Evolutionary conservation across 2,329 filamentous ascomycete species (phyloP), one percentile per base, ranked within the genome.

Genomic region (Purpureocillium lavendulum): DNA sequence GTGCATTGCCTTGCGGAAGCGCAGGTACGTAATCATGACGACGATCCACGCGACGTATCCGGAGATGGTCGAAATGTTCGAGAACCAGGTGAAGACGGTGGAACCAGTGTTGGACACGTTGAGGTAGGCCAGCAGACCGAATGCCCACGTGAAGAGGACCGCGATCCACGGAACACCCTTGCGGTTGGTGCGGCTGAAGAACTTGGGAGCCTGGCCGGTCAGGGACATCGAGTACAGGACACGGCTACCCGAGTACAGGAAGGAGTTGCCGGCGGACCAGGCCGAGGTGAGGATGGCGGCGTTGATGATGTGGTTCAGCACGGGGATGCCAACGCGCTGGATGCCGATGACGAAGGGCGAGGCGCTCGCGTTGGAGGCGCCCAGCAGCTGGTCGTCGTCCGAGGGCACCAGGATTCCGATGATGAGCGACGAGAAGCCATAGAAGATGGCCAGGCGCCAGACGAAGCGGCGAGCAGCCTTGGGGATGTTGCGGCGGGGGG

Each of bases 291-390:
- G 64, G 49, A 85, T 75, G 15, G 75, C 77, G 28, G 71, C 80
- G 53, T 86, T 85, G 63, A 85, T 80, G 48, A 84, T 69, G 44
- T 74, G 75, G 49, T 81, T 75, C 2, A 86, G 69, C 1, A 69
- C 72, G 2, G 64, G 60, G 49, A 89, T 86, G 10, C 75, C 70
- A 5, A 82, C 70, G 16, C 73, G 66, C 54, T 79, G 70, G 61
- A 87, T 86, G 26, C 82, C 81, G 47, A 80, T 74, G 37, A 80
- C 76, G 58, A 80, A 77, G 1, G 80, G 80, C 26, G 74, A 80
- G 2, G 77, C 73, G 8, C 69, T 71, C 8, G 77, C 52, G 49
- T 73, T 66, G 47, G 80, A 79, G 36, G 68, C 71, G 28, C 63
- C 64, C 4, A 79, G 70, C 46, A 90, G 70, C 7, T 70, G 68